These are phyloP conservation scores for Nitzschia sp. DNA, from an alignment of 108 stramenopile genomes.

Conservation along the genomic window DNA sequence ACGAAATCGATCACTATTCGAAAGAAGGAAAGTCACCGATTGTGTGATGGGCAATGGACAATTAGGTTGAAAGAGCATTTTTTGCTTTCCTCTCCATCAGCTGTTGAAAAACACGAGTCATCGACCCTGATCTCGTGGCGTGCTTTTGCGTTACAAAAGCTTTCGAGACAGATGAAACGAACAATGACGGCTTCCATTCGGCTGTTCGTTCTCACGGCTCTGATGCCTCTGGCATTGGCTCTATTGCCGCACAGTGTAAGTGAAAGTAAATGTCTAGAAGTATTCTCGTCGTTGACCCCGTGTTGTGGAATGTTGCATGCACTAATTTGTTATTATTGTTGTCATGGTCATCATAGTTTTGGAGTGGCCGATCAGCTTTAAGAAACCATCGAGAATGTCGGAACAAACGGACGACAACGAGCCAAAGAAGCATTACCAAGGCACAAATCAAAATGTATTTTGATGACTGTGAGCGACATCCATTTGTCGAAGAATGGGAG, in stretches of 20 bases:
- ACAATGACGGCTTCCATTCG: not conserved
- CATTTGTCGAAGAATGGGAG: not conserved
- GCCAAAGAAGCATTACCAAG: not conserved
- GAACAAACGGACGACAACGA: not conserved
- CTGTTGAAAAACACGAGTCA: too few species aligned
- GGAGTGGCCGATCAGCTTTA: constrained; percentile 6
- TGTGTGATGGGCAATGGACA: too few species aligned
- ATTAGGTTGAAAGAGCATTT: too few species aligned
- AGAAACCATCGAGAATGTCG: not conserved
- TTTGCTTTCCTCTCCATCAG: too few species aligned
- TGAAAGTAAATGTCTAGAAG: not conserved
- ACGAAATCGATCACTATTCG: too few species aligned
- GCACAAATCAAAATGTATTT: constrained; percentile 19
- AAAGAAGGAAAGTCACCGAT: too few species aligned
- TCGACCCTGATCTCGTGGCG: too few species aligned
- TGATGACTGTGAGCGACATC: constrained; percentile 29
- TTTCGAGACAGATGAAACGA: too few species aligned
- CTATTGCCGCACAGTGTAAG: constrained; percentile 28
- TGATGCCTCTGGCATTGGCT: constrained; percentile 10
- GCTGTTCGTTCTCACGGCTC: not conserved
- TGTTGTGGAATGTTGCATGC: not conserved
- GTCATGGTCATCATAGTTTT: too few species aligned
- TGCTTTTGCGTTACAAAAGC: too few species aligned
- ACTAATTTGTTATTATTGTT: not conserved
- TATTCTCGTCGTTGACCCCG: not conserved